Evolutionary conservation across 2,329 filamentous ascomycete species (phyloP), one percentile per base, ranked within the genome.

Genomic region (Coleophoma eucalyptorum): DNA sequence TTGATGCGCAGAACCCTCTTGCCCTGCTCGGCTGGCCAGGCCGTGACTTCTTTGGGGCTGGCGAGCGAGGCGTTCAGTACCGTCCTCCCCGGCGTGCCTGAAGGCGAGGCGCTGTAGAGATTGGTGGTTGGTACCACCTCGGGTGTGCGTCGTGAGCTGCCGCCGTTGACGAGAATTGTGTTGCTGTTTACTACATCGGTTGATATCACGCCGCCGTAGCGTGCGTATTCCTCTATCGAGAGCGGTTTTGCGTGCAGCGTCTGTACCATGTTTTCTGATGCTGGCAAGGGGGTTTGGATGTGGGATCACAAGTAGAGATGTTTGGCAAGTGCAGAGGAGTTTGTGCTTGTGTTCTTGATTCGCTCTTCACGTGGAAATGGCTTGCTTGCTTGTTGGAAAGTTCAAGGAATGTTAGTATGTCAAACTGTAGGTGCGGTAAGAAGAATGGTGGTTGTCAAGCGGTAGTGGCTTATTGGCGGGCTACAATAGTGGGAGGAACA

Each of bases 1-100:
- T 70, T 70, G 48, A 96, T 78, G 46, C 80, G 74, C 65, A 96
- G 32, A 16, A 18, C 42, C 13, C 48, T 21, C 32, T 50, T 50
- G 5, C 34, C 42, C 13, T 15, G 20, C 21, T 50, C 33, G 7
- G 21, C 26, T 19, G 20, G 12, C 46, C 35, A 48, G 8, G 38
- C 19, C 8, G 32, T 1, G 20, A 50, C 48, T 37, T 44, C 20
- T 19, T 26, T 32, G 13, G 41, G 41, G 16, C 21, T 26, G 18
- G 48, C 48, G 11, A 44, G 32, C 26, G 46, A 48, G 16, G 41
- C 48, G n/a, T 50, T 44, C n/a, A 50, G 33, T 4, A 50, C 48
- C 12, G 33, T 35, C 5, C 41, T 41, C 11, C 41, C 48, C 1
- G 48, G 48, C 15, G 37, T 32, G 11, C 37, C 31, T 26, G 41